Evolutionary conservation across 345 rosid genomes (phyloP).

Genomic region (Odontarrhena argentea): DNA sequence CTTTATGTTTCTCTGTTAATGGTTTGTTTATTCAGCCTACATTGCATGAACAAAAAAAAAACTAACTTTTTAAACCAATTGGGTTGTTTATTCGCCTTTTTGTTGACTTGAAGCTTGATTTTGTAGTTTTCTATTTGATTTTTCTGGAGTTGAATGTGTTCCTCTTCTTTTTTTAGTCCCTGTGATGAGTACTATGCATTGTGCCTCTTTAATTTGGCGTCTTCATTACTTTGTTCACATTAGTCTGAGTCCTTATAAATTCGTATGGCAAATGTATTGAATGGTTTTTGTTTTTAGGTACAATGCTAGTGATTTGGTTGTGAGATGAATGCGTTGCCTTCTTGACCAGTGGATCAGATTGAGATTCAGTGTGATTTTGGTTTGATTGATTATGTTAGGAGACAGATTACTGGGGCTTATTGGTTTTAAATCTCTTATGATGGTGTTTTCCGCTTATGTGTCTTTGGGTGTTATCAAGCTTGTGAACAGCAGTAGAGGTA

Average conservation of each 20-base stretch:
- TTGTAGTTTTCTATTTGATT: too few relatives aligned
- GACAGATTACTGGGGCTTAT: background rate
- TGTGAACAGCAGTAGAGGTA: background rate
- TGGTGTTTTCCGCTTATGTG: background rate
- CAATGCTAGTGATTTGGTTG: background rate
- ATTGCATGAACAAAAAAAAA: too few relatives aligned
- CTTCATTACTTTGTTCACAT: background rate
- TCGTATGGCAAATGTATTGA: background rate
- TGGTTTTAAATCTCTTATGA: background rate
- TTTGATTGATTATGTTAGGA: conserved; percentile 20
- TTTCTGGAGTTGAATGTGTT: conserved; percentile 1
- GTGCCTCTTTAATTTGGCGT: background rate
- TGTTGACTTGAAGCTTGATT: too few relatives aligned
- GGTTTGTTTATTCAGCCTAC: too few relatives aligned
- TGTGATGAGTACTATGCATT: background rate
- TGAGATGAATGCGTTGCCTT: conserved; percentile 6
- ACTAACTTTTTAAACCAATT: too few relatives aligned
- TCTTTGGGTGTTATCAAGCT: conserved; percentile 1
- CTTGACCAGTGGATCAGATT: background rate
- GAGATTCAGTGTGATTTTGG: background rate
- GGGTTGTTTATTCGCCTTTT: too few relatives aligned
- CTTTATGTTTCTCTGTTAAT: too few relatives aligned
- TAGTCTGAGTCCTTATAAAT: background rate
- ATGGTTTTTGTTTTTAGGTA: background rate
- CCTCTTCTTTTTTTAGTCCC: background rate